Conservation (phyloP, 176 grass and related monocot genomes). For the Oryza coarctata region DNA sequence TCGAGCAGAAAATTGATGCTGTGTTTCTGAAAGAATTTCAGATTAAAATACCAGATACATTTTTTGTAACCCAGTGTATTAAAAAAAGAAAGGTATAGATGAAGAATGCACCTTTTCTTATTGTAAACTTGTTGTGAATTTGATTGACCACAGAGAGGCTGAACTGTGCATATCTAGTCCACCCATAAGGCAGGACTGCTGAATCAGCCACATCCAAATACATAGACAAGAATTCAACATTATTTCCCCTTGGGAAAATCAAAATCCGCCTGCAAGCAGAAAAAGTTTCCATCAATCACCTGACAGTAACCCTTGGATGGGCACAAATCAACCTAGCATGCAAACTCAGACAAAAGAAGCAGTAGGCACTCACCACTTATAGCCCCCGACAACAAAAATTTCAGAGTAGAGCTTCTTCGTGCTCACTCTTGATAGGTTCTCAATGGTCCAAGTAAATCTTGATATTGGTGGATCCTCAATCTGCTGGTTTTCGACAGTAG, state of each 20-base stretch:
- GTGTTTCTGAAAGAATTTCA: slow-evolving; percentile 74
- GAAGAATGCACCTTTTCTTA: slow-evolving; percentile 82
- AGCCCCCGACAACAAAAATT: slow-evolving; percentile 79
- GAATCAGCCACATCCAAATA: slow-evolving; percentile 99
- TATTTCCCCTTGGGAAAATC: slow-evolving; percentile 98
- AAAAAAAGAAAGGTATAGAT: slow-evolving; percentile 16
- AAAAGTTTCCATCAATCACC: not conserved
- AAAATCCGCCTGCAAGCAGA: slow-evolving; percentile 74
- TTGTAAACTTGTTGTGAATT: slow-evolving; percentile 86
- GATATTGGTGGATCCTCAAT: slow-evolving; percentile 83
- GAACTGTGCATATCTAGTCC: slow-evolving; percentile 98
- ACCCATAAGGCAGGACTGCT: slow-evolving; percentile 80
- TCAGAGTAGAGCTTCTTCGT: slow-evolving; percentile 93
- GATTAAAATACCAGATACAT: slow-evolving; percentile 9
- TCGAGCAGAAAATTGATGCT: slow-evolving; percentile 93
- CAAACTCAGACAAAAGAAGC: not conserved
- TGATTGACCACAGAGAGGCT: slow-evolving; percentile 85
- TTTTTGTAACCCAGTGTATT: not conserved
- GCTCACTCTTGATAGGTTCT: slow-evolving; percentile 81
- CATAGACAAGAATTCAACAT: slow-evolving; percentile 93
- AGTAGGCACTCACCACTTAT: slow-evolving; percentile 71
- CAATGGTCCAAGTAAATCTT: slow-evolving; percentile 94
- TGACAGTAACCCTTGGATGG: not conserved
- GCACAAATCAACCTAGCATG: not conserved
- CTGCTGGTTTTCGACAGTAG: slow-evolving; percentile 75